Percentiles rank a stretch among this genome's conserved stretches.
phyloP scores from a whole-genome alignment of 2,329 filamentous ascomycete species.

The Botrytis cinerea region DNA sequence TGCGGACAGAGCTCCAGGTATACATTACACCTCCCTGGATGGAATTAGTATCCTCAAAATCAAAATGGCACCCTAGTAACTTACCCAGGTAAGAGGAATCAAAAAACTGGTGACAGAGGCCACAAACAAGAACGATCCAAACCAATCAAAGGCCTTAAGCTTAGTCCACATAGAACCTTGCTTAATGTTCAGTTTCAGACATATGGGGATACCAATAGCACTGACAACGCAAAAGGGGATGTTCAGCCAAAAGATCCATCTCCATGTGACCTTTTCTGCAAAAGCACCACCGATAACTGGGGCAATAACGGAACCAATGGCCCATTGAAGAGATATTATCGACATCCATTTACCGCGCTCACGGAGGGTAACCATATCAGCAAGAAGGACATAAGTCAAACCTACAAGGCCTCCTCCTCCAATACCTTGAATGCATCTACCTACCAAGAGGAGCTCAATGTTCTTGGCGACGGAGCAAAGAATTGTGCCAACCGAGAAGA shows the following conservation, averaged over 20 bases:
- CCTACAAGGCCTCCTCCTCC: constrained; percentile 52
- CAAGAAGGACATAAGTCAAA: constrained; percentile 48
- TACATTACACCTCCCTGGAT: constrained; percentile 59
- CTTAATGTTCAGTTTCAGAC: constrained; percentile 30
- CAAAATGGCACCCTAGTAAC: constrained; percentile 8
- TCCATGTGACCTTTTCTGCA: constrained; percentile 43
- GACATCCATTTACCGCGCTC: constrained; percentile 45
- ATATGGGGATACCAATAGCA: constrained; percentile 34
- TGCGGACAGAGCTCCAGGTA: constrained; percentile 60
- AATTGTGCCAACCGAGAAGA: constrained; percentile 38
- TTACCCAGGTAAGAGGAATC: constrained; percentile 60
- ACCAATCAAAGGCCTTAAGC: constrained; percentile 54
- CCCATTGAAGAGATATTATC: constrained; percentile 35
- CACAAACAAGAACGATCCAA: constrained; percentile 62
- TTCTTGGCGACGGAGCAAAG: constrained; percentile 40
- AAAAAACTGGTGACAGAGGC: constrained; percentile 58
- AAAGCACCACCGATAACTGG: constrained; percentile 47
- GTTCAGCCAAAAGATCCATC: constrained; percentile 37
- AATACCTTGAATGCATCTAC: constrained; percentile 49
- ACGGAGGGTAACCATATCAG: constrained; percentile 49
- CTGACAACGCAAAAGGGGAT: constrained; percentile 34
- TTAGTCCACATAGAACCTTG: constrained; percentile 32
- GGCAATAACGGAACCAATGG: constrained; percentile 40
- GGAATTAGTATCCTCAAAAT: constrained; percentile 9
- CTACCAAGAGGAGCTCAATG: constrained; percentile 37